Evolutionary conservation across 2,329 filamentous ascomycete genomes (phyloP), one percentile per base, ranked within the genome.

Genomic region (Aspergillus sergii): DNA sequence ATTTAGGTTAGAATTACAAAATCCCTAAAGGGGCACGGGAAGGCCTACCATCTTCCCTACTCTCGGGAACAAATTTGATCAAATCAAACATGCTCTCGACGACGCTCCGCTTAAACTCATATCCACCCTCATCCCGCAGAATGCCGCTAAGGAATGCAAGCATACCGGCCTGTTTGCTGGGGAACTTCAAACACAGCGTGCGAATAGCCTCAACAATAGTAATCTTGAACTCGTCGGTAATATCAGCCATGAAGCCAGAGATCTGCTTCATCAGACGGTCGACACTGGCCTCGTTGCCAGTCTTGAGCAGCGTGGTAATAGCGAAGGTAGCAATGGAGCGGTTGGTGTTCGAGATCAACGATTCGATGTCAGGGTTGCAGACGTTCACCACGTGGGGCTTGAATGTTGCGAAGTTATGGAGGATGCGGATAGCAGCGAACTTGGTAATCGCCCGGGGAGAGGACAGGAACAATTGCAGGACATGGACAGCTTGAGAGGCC

Each of bases 31-130:
- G 16, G 16, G 14, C 6, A 23, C 11, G n/a, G 30, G 26, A 2
- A 8, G 46, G 10, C 78, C 66, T 73, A 83, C 82, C 82, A 69
- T 91, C 88, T 77, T 91, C 88, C 74, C 88, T 89, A 72, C 87
- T 89, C 64, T 97, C 95, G 1, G 95, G 95, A 3, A 99, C 94
- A 73, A 99, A 99, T 79, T 98, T 97, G 84, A 99, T 98, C 61
- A 99, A 83, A 73, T 99, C 95, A 75, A 99, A 98, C 89, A 99
- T 98, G 85, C 93, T 97, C 83, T 99, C 95, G 23, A 99, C 94
- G 12, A 99, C 94, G 58, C 93, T 91, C 62, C 93, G 90, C 88
- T 99, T 99, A 82, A 99, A 99, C 66, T 98, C 95, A 78, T 96
- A 99, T 62, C 95, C 95, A 70, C 95, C 95, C 80, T 99, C 95